A percentile compares a stretch with the other conserved stretches of the same genome.
Evolutionary conservation across 2,329 filamentous ascomycete genomes (phyloP).

Genomic region (Exophiala sp.): DNA sequence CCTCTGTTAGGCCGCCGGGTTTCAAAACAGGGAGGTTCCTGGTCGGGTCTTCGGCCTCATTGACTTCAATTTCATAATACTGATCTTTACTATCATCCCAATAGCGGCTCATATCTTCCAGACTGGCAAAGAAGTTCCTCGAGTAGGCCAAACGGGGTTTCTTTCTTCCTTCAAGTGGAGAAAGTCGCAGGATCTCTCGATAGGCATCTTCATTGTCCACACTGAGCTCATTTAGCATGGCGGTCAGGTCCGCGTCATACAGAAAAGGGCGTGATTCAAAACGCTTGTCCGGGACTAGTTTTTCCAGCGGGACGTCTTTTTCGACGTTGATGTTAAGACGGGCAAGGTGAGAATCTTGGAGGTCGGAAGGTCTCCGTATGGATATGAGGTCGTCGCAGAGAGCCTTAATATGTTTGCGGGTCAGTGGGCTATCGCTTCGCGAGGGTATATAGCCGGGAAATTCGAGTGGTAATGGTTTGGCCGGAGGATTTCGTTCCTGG

Average conservation of each 20-base stretch:
- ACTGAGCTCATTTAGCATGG: slow-evolving; percentile 42
- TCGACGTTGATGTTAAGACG: slow-evolving; percentile 40
- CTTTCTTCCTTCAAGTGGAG: slow-evolving; percentile 40
- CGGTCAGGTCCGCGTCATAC: slow-evolving; percentile 30
- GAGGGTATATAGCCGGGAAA: slow-evolving; percentile 46
- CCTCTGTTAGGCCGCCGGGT: slow-evolving; percentile 21
- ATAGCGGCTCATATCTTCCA: slow-evolving; percentile 56
- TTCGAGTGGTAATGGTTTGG: slow-evolving; percentile 46
- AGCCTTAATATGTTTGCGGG: slow-evolving; percentile 34
- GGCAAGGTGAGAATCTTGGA: slow-evolving; percentile 36
- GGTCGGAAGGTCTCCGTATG: slow-evolving; percentile 39
- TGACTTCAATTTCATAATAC: slow-evolving; percentile 43
- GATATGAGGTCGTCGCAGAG: slow-evolving; percentile 43
- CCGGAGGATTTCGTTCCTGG: slow-evolving; percentile 45
- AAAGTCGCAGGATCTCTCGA: slow-evolving; percentile 48
- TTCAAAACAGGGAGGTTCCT: not conserved
- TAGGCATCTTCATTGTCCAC: slow-evolving; percentile 54
- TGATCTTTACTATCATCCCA: slow-evolving; percentile 57
- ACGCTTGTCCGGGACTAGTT: slow-evolving; percentile 35
- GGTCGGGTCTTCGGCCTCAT: slow-evolving; percentile 19
- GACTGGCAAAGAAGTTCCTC: slow-evolving; percentile 55
- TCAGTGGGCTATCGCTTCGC: slow-evolving; percentile 33
- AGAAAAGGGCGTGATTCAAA: slow-evolving; percentile 36
- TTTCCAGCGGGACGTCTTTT: slow-evolving; percentile 33
- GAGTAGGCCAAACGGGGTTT: slow-evolving; percentile 51